These are phyloP conservation scores for Pseudopyricularia javanii DNA, from an alignment of 2,329 filamentous ascomycete species.

Conservation along the genomic window DNA sequence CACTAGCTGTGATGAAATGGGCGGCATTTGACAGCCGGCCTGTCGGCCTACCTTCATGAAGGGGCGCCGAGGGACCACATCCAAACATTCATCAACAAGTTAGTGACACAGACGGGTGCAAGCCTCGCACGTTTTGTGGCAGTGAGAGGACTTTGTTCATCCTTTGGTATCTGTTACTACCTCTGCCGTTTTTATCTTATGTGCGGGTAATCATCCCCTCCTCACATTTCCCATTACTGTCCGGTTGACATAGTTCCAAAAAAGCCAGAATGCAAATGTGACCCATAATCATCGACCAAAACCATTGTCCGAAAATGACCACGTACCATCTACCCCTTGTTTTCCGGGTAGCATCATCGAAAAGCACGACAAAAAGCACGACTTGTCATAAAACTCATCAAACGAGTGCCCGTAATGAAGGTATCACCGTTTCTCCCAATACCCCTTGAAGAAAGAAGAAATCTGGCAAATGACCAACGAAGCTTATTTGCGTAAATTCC, in stretches of 20 bases:
- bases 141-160: not conserved
- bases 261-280: not conserved
- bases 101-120: not conserved
- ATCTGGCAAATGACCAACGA: not conserved
- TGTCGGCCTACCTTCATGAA: too few relatives aligned
- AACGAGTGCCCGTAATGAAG: not conserved
- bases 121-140: not conserved
- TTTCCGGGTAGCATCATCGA: not conserved
- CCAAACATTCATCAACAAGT: not conserved
- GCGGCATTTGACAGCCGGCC: too few relatives aligned
- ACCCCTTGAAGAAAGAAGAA: not conserved
- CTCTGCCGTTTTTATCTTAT: not conserved
- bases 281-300: not conserved
- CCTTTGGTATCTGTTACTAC: not conserved
- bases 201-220: not conserved
- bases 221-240: not conserved
- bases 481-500: not conserved
- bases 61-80: too few relatives aligned
- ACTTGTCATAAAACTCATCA: not conserved
- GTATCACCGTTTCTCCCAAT: not conserved
- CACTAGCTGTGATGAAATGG: too few relatives aligned
- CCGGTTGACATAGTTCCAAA: slow-evolving; percentile 2
- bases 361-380: not conserved
- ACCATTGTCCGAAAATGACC: not conserved
- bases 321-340: not conserved